Percentiles rank a stretch among this genome's conserved stretches.
Conservation (phyloP, 2,329 filamentous ascomycete genomes). For the Epichloe sylvatica region DNA sequence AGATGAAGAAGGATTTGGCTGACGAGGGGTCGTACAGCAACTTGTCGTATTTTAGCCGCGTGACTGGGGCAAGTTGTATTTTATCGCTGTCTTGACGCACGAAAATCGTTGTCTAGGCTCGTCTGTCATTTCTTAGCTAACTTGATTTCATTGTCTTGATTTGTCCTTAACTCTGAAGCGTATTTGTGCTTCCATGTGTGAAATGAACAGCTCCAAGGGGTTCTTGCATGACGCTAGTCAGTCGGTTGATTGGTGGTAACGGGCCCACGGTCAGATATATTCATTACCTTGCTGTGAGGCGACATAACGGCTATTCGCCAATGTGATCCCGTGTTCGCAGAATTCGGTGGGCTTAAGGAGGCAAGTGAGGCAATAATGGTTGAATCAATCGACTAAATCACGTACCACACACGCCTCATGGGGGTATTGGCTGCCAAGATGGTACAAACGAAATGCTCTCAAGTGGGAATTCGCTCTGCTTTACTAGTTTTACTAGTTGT, state of each 20-base stretch:
- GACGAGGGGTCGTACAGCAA: conserved; percentile 16
- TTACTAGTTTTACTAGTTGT: neutral
- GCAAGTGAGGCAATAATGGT: too few relatives aligned
- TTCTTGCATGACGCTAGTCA: too few relatives aligned
- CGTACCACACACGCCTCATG: neutral
- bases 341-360: too few relatives aligned
- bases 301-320: too few relatives aligned
- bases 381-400: neutral
- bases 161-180: conserved; percentile 5
- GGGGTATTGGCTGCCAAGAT: neutral
- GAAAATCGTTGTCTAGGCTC: conserved; percentile 16
- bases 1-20: conserved; percentile 18
- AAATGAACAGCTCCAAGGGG: neutral
- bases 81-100: conserved; percentile 19
- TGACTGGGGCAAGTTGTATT: conserved; percentile 19
- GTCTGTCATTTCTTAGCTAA: conserved; percentile 26
- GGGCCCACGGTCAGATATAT: too few relatives aligned
- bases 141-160: conserved; percentile 22
- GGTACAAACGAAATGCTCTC: neutral
- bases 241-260: too few relatives aligned
- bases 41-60: conserved; percentile 28
- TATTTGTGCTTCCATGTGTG: conserved; percentile 3
- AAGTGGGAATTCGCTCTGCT: neutral
- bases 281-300: too few relatives aligned
- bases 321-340: too few relatives aligned